A percentile compares a stretch with the other conserved stretches of the same genome.
These are phyloP conservation scores for Cladophialophora carrionii DNA, from an alignment of 2,329 filamentous ascomycete genomes.

Conservation along the genomic window DNA sequence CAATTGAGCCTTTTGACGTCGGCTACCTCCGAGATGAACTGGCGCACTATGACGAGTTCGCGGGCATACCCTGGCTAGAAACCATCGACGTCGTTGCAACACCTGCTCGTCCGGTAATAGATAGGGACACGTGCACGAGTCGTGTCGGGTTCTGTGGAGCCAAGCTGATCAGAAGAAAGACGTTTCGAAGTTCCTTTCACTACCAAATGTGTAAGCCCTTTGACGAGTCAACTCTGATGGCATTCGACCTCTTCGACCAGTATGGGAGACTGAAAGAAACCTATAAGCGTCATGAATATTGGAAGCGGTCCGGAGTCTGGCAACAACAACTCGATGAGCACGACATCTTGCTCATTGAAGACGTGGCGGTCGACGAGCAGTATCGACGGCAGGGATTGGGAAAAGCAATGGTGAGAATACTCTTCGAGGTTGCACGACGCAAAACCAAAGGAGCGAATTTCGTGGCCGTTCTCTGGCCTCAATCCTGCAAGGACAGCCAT, in stretches of 20 bases:
- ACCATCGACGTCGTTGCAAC: slow-evolving; percentile 16
- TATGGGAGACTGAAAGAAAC: slow-evolving; percentile 45
- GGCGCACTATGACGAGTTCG: slow-evolving; percentile 15
- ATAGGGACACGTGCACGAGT: neutral
- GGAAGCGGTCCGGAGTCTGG: slow-evolving; percentile 40
- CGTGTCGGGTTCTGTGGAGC: slow-evolving; percentile 8
- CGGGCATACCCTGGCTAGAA: slow-evolving; percentile 15
- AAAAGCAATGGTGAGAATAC: slow-evolving; percentile 38
- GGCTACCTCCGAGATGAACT: slow-evolving; percentile 11
- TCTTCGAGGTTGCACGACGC: slow-evolving; percentile 37
- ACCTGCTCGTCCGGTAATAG: neutral
- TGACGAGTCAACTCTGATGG: slow-evolving; percentile 41
- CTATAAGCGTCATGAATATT: slow-evolving; percentile 40
- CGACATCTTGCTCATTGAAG: slow-evolving; percentile 41
- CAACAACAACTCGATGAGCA: slow-evolving; percentile 38
- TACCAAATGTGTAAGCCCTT: slow-evolving; percentile 23
- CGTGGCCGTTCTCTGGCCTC: slow-evolving; percentile 15
- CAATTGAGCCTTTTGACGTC: neutral
- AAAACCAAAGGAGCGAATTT: neutral
- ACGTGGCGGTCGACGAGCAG: slow-evolving; percentile 34
- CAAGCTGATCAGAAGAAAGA: slow-evolving; percentile 7
- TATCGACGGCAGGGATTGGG: slow-evolving; percentile 42
- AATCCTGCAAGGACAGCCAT: slow-evolving; percentile 1
- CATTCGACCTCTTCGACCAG: slow-evolving; percentile 46
- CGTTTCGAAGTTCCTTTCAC: neutral